These are phyloP conservation scores for Aspergillus conjunctus DNA, from an alignment of 495 filamentous ascomycete species.

Conservation along the genomic window DNA sequence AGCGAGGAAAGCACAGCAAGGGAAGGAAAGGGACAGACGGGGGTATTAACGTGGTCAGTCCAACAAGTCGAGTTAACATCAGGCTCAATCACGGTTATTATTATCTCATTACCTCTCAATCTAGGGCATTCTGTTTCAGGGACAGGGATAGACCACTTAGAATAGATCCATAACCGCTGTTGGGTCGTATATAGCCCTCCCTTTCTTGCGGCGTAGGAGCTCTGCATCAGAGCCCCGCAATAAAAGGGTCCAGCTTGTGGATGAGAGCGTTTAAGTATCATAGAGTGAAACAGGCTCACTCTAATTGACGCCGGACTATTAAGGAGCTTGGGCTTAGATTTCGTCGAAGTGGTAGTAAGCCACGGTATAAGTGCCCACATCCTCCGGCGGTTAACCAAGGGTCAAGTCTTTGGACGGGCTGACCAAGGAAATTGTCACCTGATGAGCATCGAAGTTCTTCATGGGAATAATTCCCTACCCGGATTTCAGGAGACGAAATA, in stretches of 20 bases:
- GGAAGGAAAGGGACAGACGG: not conserved
- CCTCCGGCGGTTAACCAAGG: no score
- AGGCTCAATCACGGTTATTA: not conserved
- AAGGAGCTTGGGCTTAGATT: not conserved
- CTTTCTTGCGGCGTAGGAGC: slow-evolving; percentile 5
- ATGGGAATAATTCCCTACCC: no score
- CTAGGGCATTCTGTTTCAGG: slow-evolving; percentile 10
- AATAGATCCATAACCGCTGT: slow-evolving; percentile 6
- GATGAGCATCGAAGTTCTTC: no score
- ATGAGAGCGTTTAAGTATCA: not conserved
- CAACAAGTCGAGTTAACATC: not conserved
- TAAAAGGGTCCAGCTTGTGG: not conserved
- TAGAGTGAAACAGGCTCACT: not conserved
- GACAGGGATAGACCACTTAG: slow-evolving; percentile 1
- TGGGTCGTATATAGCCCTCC: not conserved
- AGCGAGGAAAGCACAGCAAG: not conserved
- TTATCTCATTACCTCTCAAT: not conserved
- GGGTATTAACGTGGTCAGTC: not conserved
- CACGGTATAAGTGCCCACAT: no score
- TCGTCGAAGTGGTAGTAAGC: no score
- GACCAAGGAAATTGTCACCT: no score
- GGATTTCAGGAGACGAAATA: no score
- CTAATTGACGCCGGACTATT: not conserved
- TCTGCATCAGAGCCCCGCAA: slow-evolving; percentile 5
- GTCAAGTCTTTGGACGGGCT: no score